Evolutionary conservation across 768 basidiomycete species (phyloP).

Genomic region (Panaeolus cyanescens): DNA sequence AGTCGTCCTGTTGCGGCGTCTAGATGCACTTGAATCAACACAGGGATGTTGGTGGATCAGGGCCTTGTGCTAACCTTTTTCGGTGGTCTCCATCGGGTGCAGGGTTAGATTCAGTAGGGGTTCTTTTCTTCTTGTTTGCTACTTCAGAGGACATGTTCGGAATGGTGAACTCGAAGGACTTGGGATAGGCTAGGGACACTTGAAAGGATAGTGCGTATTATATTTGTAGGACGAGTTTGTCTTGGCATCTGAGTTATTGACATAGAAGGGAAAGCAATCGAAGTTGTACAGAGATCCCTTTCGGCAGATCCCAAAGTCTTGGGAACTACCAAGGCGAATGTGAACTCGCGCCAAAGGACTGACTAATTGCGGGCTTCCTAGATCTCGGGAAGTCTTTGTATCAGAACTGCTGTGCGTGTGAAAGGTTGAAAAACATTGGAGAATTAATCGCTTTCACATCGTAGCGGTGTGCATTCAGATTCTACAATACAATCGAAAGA

Average conservation of each 20-base stretch:
- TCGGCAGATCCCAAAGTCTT: not conserved
- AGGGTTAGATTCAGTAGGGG: constrained; percentile 25
- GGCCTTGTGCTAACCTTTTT: constrained; percentile 16
- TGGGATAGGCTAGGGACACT: constrained; percentile 12
- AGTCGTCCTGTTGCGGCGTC: constrained; percentile 70
- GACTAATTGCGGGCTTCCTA: not conserved
- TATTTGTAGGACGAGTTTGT: constrained; percentile 6
- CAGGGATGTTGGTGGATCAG: not conserved
- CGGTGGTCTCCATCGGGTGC: constrained; percentile 30
- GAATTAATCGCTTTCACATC: not conserved
- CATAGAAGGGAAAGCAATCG: constrained; percentile 1
- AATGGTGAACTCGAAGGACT: constrained; percentile 7
- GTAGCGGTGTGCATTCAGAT: not conserved
- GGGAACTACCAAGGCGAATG: constrained; percentile 3
- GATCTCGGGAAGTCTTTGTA: constrained; percentile 1
- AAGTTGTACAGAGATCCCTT: not conserved
- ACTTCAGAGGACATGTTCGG: constrained; percentile 31
- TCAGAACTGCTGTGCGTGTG: not conserved
- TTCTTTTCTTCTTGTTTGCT: constrained; percentile 29
- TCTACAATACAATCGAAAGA: not conserved
- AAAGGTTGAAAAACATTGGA: not conserved
- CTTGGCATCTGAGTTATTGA: constrained; percentile 4
- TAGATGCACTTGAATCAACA: constrained; percentile 15
- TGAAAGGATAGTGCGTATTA: constrained; percentile 8
- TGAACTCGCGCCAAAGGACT: not conserved